Base-by-base conservation (phyloP, 2,329 filamentous ascomycete species). In the Talaromyces marneffei region DNA sequence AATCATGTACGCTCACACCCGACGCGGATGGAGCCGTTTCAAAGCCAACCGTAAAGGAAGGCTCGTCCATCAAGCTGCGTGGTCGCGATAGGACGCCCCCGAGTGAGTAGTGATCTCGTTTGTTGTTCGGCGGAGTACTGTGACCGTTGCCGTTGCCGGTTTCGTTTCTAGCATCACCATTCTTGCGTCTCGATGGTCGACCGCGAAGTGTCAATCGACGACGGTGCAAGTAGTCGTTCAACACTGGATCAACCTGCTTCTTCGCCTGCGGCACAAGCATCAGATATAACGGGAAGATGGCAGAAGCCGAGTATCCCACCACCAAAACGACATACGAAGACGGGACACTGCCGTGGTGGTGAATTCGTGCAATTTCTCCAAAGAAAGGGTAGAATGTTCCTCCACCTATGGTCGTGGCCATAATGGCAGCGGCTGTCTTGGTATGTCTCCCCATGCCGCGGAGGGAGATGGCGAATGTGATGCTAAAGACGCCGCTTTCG, bases 401-500 rank as follows among this genome's bases (percentile, higher is more conserved):
- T 9, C 82, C 82, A 18, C 77, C 77, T 44, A 85, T 81, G 4
- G 82, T 80, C 9, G 80, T 77, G 0, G 83, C 82, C 48, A 87
- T 70, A 2, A 84, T 65, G 0, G 80, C 78, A 6, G 80, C 77
- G 6, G 81, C 85, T 33, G 81, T 78, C 66, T 86, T 86, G 16
- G 84, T 86, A 67, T 84, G 80, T 14, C 71, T 75, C 5, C 83
- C 84, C 65, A 85, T 77, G 8, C 85, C 85, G 23, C 84, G 82
- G 9, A 87, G 75, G 2, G 78, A 75, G 63, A 84, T 82, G 12
- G 82, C 83, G 65, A 82, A 87, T 59, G 85, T 82, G 54, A 84
- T 79, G 42, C 81, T 78, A 71, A 86, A 87, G 2, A 83, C 74
- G 3, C 85, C 84, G 9, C 83, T 84, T 72, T 87, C 83, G 65